Conservation (phyloP, 495 filamentous ascomycete species). For the Penicillium verhagenii region DNA sequence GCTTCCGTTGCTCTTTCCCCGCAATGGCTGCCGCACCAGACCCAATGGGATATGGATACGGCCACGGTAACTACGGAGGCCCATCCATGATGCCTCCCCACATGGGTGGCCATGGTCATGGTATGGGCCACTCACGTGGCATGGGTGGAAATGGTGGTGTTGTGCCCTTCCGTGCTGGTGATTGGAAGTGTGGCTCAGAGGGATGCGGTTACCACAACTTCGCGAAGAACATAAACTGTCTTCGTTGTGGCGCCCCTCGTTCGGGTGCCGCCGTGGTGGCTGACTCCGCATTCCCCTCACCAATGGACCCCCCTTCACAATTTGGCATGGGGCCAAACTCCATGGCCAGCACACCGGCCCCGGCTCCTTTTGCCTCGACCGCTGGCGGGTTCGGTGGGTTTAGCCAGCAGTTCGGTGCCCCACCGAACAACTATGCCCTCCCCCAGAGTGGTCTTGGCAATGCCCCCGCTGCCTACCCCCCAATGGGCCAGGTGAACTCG, state of each 20-base stretch:
- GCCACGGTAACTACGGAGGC: conserved; percentile 72
- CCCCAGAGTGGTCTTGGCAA: conserved; percentile 81
- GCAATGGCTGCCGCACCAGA: conserved; percentile 79
- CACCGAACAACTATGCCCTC: conserved; percentile 84
- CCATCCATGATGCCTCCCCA: conserved; percentile 82
- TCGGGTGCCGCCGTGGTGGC: conserved; percentile 91
- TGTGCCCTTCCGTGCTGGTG: conserved; percentile 95
- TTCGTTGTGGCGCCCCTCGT: conserved; percentile 92
- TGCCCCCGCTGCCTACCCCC: conserved; percentile 75
- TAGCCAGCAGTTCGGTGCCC: conserved; percentile 82
- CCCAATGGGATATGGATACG: conserved; percentile 71
- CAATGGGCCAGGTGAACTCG: conserved; percentile 71
- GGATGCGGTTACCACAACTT: conserved; percentile 99
- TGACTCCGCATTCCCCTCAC: conserved; percentile 86
- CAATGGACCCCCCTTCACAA: conserved; percentile 79
- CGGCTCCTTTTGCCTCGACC: conserved; percentile 72
- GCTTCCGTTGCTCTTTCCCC: conserved; percentile 98
- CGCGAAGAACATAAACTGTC: conserved; percentile 96
- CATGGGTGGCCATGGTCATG: conserved; percentile 61
- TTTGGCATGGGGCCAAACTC: conserved; percentile 77
- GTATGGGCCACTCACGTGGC: conserved; percentile 68
- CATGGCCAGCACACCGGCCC: conserved; percentile 80
- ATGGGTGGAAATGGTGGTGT: conserved; percentile 80
- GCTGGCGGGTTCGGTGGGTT: conserved; percentile 77
- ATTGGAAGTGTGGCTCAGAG: conserved; percentile 98